A percentile compares a stretch with the other conserved stretches of the same genome.
Conservation (phyloP, 768 basidiomycete species). For the Lactifluus volemus region DNA sequence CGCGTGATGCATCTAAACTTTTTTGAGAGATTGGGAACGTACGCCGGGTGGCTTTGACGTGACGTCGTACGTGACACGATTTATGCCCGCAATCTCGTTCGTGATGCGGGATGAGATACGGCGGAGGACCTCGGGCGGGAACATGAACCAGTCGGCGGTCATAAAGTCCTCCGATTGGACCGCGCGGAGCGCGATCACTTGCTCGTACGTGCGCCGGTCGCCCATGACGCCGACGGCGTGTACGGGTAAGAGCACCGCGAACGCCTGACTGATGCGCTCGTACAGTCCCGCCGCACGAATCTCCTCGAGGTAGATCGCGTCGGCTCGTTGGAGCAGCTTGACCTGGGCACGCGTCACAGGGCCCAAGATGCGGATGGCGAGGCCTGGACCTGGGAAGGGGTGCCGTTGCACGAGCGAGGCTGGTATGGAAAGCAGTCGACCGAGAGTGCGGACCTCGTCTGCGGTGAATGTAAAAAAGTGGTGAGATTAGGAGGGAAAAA, state of each 20-base stretch:
- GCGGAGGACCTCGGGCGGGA: slow-evolving; percentile 82
- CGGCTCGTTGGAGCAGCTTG: slow-evolving; percentile 81
- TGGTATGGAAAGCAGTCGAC: slow-evolving; percentile 85
- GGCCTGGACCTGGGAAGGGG: slow-evolving; percentile 97
- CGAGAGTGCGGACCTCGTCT: slow-evolving; percentile 96
- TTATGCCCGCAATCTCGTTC: slow-evolving; percentile 95
- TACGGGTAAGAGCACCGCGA: slow-evolving; percentile 92
- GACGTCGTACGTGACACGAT: slow-evolving; percentile 92
- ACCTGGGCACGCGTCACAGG: slow-evolving; percentile 94
- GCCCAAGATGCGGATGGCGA: slow-evolving; percentile 96
- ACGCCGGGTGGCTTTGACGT: slow-evolving; percentile 96
- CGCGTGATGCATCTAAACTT: background rate
- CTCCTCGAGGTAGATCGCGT: slow-evolving; percentile 96
- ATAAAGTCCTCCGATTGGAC: slow-evolving; percentile 99
- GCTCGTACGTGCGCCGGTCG: slow-evolving; percentile 92
- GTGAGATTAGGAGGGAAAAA: too few species aligned
- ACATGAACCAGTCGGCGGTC: slow-evolving; percentile 99
- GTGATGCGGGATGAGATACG: slow-evolving; percentile 95
- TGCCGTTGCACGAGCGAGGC: slow-evolving; percentile 90
- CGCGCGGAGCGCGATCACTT: slow-evolving; percentile 92
- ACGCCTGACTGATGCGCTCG: slow-evolving; percentile 91
- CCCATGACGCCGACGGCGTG: slow-evolving; percentile 98
- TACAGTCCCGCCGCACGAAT: slow-evolving; percentile 90
- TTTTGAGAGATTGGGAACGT: slow-evolving; percentile 24
- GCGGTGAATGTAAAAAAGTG: background rate